A percentile compares a stretch with the other conserved stretches of the same genome.
Conservation (phyloP, 2,329 filamentous ascomycete genomes). For the Botrytis hyacinthi region DNA sequence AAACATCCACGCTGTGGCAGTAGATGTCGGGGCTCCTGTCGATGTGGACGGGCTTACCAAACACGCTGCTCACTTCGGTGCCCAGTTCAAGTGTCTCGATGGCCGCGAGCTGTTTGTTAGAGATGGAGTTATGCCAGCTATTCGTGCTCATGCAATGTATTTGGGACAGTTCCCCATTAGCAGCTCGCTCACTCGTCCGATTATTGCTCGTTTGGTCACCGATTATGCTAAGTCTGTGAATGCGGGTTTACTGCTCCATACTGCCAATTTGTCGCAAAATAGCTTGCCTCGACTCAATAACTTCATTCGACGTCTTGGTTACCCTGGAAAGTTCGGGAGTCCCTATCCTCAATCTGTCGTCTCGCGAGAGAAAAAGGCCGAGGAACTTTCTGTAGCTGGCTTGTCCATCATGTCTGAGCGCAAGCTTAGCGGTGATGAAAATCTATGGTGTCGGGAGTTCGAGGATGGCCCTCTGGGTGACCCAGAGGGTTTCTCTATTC, state of each 20-base stretch:
- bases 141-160: neutral
- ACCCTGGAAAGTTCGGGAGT: neutral
- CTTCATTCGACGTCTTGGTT: neutral
- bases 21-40: neutral
- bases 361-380: neutral
- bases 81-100: neutral
- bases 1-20: neutral
- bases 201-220: neutral
- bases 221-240: neutral
- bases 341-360: neutral
- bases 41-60: neutral
- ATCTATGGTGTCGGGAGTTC: neutral
- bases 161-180: neutral
- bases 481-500: neutral
- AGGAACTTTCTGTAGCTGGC: neutral
- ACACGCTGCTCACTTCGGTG: neutral
- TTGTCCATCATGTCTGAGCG: neutral
- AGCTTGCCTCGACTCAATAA: neutral
- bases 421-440: neutral
- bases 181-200: neutral
- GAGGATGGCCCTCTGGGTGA: neutral
- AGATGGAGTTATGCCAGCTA: neutral
- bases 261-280: neutral
- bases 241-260: neutral
- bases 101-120: neutral